Evolutionary conservation across 148 eudicot genomes (phyloP).

Genomic region (Arctostaphylos glauca): DNA sequence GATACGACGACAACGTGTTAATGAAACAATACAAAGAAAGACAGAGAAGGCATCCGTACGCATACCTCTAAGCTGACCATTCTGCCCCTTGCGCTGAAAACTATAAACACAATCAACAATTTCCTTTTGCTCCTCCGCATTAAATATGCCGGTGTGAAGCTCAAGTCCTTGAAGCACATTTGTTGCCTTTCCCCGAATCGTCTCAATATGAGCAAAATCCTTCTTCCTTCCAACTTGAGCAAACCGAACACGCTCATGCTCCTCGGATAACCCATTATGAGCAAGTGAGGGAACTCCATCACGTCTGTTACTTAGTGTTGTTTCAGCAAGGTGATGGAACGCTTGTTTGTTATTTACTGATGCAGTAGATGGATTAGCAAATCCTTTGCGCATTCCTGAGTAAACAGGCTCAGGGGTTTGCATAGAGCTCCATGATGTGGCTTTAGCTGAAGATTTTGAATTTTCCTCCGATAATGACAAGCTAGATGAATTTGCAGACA

Average conservation of each 20-base stretch:
- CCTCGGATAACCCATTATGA: constrained; percentile 18
- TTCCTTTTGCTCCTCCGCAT: constrained; percentile 49
- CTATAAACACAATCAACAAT: constrained; percentile 54
- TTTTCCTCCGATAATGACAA: background rate
- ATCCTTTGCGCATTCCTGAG: constrained; percentile 9
- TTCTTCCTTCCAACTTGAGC: constrained; percentile 43
- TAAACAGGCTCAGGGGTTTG: constrained; percentile 9
- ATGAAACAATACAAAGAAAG: background rate
- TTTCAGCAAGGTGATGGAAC: background rate
- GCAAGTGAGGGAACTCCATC: background rate
- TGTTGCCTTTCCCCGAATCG: constrained; percentile 32
- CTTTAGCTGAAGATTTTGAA: constrained; percentile 1
- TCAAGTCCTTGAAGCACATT: constrained; percentile 67
- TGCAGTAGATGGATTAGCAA: constrained; percentile 10
- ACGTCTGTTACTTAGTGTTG: background rate
- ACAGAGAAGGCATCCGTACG: background rate
- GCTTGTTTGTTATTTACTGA: constrained; percentile 17
- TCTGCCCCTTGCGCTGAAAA: constrained; percentile 52
- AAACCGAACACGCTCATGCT: constrained; percentile 31
- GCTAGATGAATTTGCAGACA: constrained; percentile 18
- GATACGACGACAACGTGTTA: no score
- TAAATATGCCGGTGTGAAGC: constrained; percentile 52
- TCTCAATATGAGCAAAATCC: constrained; percentile 48
- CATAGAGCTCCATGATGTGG: constrained; percentile 8
- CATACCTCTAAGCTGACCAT: constrained; percentile 56